phyloP scores from a whole-genome alignment of 495 filamentous ascomycete genomes.

The Filosporella fistucella region DNA sequence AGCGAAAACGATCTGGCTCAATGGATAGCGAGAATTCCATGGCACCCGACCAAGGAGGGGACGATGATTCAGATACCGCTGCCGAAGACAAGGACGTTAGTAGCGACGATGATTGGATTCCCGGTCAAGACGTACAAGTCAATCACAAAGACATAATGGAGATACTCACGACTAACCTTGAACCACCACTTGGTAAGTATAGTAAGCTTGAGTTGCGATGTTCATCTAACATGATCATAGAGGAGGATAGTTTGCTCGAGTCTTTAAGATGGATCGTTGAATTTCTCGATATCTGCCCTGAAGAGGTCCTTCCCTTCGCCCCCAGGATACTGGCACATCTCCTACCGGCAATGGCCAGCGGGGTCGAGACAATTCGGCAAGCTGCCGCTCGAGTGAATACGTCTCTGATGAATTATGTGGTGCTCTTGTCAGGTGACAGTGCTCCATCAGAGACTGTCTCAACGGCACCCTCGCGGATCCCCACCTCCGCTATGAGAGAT shows the following conservation, averaged over 20 bases:
- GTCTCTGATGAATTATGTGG: conserved; percentile 85
- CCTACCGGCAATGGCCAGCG: conserved; percentile 90
- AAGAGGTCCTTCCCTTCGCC: conserved; percentile 94
- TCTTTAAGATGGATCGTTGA: conserved; percentile 92
- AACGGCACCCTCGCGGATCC: conserved; percentile 38
- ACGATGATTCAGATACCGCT: conserved; percentile 52
- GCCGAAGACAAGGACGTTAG: conserved; percentile 58
- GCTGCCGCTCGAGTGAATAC: conserved; percentile 86
- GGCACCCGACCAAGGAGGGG: conserved; percentile 22
- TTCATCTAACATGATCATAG: conserved; percentile 31
- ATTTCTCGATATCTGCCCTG: conserved; percentile 95
- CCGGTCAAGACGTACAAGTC: conserved; percentile 93
- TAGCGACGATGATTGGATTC: conserved; percentile 90
- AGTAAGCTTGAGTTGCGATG: neutral
- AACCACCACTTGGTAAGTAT: conserved; percentile 69
- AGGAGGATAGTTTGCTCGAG: conserved; percentile 87
- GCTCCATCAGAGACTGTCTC: conserved; percentile 38
- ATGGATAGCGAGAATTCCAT: conserved; percentile 58
- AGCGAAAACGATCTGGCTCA: conserved; percentile 57
- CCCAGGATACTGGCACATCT: conserved; percentile 88
- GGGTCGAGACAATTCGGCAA: conserved; percentile 80
- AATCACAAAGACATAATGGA: conserved; percentile 89
- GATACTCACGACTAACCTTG: conserved; percentile 85
- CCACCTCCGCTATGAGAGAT: conserved; percentile 43
- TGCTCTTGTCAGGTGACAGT: conserved; percentile 78